Evolutionary conservation across 495 filamentous ascomycete genomes (phyloP).

Genomic region (Tuber melanosporum): DNA sequence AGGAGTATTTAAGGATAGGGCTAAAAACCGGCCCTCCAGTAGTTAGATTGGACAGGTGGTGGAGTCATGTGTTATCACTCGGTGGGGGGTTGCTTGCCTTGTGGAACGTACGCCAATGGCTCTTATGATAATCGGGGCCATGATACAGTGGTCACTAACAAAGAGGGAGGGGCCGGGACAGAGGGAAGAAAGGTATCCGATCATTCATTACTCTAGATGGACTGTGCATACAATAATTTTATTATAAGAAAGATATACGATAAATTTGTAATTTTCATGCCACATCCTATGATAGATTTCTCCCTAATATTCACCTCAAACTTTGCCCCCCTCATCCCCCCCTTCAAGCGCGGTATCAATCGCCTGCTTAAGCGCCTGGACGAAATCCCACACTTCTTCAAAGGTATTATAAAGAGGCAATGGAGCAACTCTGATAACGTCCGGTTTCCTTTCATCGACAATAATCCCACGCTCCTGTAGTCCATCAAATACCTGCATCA

Average conservation of each 20-base stretch:
- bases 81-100: background rate
- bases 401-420: slow-evolving; percentile 85
- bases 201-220: background rate
- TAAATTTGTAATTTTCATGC: background rate
- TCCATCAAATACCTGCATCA: slow-evolving; percentile 61
- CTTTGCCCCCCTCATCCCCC: background rate
- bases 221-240: background rate
- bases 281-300: background rate
- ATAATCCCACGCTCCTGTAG: slow-evolving; percentile 67
- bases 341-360: slow-evolving; percentile 47
- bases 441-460: slow-evolving; percentile 80
- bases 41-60: background rate
- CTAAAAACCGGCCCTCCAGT: background rate
- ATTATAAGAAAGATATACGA: background rate
- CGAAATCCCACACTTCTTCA: slow-evolving; percentile 70
- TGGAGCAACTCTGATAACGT: slow-evolving; percentile 89
- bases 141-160: background rate
- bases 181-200: background rate
- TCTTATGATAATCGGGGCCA: background rate
- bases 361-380: slow-evolving; percentile 55
- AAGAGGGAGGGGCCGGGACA: background rate
- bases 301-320: slow-evolving; percentile 7
- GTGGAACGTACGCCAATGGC: background rate
- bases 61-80: background rate
- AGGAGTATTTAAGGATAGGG: background rate